These are phyloP conservation scores for Verticillium klebahnii DNA, from an alignment of 2,329 filamentous ascomycete species.

Conservation along the genomic window DNA sequence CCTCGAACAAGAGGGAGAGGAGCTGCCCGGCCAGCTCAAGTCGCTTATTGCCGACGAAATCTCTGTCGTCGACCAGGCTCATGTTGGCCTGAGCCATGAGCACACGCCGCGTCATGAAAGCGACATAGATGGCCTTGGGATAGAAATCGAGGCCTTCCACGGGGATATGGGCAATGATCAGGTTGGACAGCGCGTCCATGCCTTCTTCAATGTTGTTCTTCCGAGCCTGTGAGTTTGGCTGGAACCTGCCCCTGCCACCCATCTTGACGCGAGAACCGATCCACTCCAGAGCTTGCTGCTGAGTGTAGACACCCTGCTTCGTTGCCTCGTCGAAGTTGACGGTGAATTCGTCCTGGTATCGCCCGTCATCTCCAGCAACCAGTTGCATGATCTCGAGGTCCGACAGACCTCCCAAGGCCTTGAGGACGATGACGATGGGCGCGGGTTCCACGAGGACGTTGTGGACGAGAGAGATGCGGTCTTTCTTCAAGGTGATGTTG, in stretches of 20 bases:
- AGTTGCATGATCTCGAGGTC: conserved; percentile 94
- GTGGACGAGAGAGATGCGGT: conserved; percentile 81
- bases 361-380: conserved; percentile 79
- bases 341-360: conserved; percentile 91
- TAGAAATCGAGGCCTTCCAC: conserved; percentile 90
- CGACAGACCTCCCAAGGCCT: conserved; percentile 88
- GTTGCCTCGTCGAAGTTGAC: conserved; percentile 93
- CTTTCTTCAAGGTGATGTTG: conserved; percentile 92
- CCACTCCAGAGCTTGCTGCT: conserved; percentile 93
- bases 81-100: conserved; percentile 90
- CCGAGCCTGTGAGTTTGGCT: conserved; percentile 43
- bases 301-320: conserved; percentile 80
- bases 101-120: conserved; percentile 95
- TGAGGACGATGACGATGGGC: conserved; percentile 90
- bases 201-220: conserved; percentile 88
- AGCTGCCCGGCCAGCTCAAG: conserved; percentile 93
- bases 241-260: conserved; percentile 60
- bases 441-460: conserved; percentile 91
- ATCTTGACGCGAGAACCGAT: conserved; percentile 86
- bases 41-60: conserved; percentile 97
- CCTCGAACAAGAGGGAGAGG: conserved; percentile 89
- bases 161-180: conserved; percentile 91
- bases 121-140: conserved; percentile 94
- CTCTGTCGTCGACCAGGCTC: conserved; percentile 87
- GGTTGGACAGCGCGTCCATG: conserved; percentile 84